Conservation (phyloP, 768 basidiomycete genomes). For the Coprinellus micaceus region DNA sequence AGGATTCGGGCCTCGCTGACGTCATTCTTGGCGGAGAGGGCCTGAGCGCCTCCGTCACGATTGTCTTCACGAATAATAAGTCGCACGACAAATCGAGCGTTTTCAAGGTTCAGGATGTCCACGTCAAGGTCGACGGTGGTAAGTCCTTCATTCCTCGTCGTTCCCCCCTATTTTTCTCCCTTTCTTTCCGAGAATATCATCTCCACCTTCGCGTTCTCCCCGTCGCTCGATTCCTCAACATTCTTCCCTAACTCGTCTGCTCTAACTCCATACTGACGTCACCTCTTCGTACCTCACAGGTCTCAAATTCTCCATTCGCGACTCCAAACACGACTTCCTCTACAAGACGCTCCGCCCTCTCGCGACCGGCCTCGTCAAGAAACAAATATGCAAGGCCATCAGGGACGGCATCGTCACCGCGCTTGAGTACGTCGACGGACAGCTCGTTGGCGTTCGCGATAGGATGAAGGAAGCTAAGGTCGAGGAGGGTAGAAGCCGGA, state of each 20-base stretch:
- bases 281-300: constrained; percentile 21
- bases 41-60: constrained; percentile 61
- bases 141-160: no score
- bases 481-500: constrained; percentile 30
- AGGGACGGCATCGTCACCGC: constrained; percentile 72
- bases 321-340: constrained; percentile 84
- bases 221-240: no score
- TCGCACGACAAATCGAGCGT: constrained; percentile 59
- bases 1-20: constrained; percentile 82
- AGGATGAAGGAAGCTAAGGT: constrained; percentile 59
- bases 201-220: no score
- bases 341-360: constrained; percentile 83
- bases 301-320: constrained; percentile 87
- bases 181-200: no score
- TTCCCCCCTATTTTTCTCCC: no score
- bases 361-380: constrained; percentile 81
- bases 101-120: constrained; percentile 67
- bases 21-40: constrained; percentile 83
- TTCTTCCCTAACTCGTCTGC: no score
- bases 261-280: no score
- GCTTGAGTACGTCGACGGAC: constrained; percentile 84
- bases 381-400: constrained; percentile 52
- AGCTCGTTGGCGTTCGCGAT: constrained; percentile 84
- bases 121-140: constrained; percentile 67
- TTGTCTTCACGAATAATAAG: constrained; percentile 45